A percentile compares a stretch with the other conserved stretches of the same genome.
Evolutionary conservation across 1,284 basidiomycete genomes (phyloP).

Genomic region (Sporisorium graminicola): DNA sequence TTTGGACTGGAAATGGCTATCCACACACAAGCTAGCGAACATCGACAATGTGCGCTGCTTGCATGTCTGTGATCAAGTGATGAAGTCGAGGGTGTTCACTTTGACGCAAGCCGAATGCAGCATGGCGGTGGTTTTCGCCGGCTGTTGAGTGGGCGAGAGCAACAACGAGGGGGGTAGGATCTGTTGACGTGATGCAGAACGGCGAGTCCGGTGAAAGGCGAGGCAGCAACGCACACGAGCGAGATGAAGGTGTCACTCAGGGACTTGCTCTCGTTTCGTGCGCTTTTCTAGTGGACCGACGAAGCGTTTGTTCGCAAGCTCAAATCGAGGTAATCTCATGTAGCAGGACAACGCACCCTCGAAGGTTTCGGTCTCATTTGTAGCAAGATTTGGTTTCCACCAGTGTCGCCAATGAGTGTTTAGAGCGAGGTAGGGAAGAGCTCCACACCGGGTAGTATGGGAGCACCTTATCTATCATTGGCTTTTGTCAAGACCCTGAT

Average conservation of each 20-base stretch:
- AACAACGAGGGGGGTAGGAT: neutral
- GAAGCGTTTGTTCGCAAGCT: neutral
- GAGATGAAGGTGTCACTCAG: neutral
- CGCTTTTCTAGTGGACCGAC: neutral
- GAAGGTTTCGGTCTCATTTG: neutral
- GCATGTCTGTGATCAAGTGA: conserved; percentile 1
- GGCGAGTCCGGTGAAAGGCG: neutral
- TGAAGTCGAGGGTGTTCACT: neutral
- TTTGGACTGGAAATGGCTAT: neutral
- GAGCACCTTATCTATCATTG: neutral
- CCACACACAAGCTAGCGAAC: neutral
- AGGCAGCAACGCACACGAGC: neutral
- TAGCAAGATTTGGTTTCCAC: neutral
- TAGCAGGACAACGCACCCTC: neutral
- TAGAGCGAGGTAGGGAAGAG: neutral
- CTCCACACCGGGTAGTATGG: neutral
- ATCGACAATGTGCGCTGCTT: neutral
- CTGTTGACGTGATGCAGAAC: too few relatives aligned
- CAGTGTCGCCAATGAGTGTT: neutral
- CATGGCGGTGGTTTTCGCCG: neutral
- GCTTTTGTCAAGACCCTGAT: neutral
- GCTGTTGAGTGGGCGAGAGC: neutral
- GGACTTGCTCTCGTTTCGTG: neutral
- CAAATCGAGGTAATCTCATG: neutral
- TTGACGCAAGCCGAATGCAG: neutral